Evolutionary conservation across 768 basidiomycete species (phyloP), one percentile per base, ranked within the genome.

Genomic region (Amanita subjunquillea): DNA sequence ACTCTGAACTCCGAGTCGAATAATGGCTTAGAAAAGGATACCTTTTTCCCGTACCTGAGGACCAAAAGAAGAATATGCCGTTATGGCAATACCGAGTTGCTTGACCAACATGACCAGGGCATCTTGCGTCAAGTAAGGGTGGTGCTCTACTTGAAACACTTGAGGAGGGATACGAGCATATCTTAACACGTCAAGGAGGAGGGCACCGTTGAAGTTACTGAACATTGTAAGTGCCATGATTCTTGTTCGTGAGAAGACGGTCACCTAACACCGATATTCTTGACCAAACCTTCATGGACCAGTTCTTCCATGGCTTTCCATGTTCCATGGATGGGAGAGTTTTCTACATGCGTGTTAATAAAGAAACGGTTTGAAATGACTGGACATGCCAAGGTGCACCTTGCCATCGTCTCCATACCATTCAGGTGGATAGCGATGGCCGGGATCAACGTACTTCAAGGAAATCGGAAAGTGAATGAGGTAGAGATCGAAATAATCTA

Each of bases 391-490:
- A 37, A 83, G 74, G 58, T 80, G 68, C 30, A 89, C 80, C 59
- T 79, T 81, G 54, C 78, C 78, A 61, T 89, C 82, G 49, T 87
- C 83, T 30, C 78, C 83, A 48, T 66, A 79, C 91, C 91, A 93
- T 62, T 84, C 88, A 7, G 89, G 82, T 40, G 91, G 90, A 67
- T 88, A 92, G 56, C 80, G 78, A 60, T 81, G 78, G 20, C 64
- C 62, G 41, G 86, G 85, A 62, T 90, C 85, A 48, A 93, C 86
- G 59, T 91, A 91, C 65, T 81, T 63, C 57, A 95, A 72, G 27
- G 91, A 70, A 57, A 93, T 73, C 20, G 91, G 91, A 77, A 93
- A 93, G 67, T 94, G 92, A 48, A 93, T 71, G 39, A 87, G 70
- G 74, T 79, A 89, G 44, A 90, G 69, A 59, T 90, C 87, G 62